Percentiles rank a stretch among this genome's conserved stretches.
Evolutionary conservation across 2,329 filamentous ascomycete species (phyloP).

Genomic region (Pseudocercospora fuligena): DNA sequence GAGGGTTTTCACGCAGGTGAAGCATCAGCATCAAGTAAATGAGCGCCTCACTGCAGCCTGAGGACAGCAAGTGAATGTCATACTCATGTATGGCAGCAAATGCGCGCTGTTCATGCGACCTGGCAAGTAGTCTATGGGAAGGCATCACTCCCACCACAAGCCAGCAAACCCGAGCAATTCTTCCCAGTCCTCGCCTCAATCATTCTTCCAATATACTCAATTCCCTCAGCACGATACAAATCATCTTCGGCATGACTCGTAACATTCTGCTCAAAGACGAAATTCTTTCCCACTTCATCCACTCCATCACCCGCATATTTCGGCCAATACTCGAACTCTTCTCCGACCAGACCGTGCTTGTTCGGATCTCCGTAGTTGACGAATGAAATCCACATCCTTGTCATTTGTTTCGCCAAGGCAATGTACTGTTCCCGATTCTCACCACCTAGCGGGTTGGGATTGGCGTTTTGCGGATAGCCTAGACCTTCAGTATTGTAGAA

Average conservation of each 20-base stretch:
- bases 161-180: constrained; percentile 31
- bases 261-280: constrained; percentile 57
- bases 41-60: background rate
- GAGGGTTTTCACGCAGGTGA: background rate
- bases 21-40: background rate
- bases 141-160: constrained; percentile 28
- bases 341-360: constrained; percentile 31
- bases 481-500: constrained; percentile 57
- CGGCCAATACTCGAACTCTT: constrained; percentile 47
- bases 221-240: constrained; percentile 50
- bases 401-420: constrained; percentile 55
- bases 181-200: constrained; percentile 32
- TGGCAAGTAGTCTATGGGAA: background rate
- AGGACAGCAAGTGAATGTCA: background rate
- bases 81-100: background rate
- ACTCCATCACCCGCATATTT: constrained; percentile 47
- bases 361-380: constrained; percentile 52
- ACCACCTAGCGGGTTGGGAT: constrained; percentile 33
- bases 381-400: constrained; percentile 59
- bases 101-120: background rate
- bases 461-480: constrained; percentile 27
- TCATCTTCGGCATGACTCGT: constrained; percentile 46
- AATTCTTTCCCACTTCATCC: constrained; percentile 41
- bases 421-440: constrained; percentile 43
- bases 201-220: constrained; percentile 42